Conservation (phyloP, 176 grass and related monocot species). For the Zoysia pacifica region DNA sequence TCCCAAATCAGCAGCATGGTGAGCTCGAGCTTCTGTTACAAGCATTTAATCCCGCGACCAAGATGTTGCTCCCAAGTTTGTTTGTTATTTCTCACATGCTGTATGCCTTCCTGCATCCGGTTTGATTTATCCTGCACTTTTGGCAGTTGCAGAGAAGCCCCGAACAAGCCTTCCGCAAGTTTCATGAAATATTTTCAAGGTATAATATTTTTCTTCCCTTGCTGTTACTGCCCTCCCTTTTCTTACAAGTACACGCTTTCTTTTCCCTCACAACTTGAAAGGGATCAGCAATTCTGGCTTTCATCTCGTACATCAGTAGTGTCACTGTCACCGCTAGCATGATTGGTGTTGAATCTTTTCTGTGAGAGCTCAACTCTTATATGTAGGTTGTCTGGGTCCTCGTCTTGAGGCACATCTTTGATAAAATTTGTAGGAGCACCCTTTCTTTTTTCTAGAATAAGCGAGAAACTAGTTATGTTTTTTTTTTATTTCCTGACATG, state of each 20-base stretch:
- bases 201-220: no score
- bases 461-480: background rate
- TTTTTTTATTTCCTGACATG: background rate
- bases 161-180: no score
- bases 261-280: no score
- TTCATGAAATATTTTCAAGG: no score
- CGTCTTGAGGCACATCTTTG: background rate
- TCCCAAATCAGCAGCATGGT: constrained; percentile 4
- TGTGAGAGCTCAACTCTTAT: background rate
- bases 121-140: no score
- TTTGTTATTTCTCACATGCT: background rate
- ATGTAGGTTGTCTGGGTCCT: background rate
- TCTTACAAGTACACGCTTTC: background rate
- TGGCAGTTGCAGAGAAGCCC: no score
- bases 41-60: no score
- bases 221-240: background rate
- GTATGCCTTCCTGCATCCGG: no score
- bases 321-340: background rate
- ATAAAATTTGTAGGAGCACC: background rate
- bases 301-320: background rate
- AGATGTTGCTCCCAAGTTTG: no score
- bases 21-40: background rate
- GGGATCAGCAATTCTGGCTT: background rate
- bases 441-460: background rate
- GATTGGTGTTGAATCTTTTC: background rate